A percentile compares a stretch with the other conserved stretches of the same genome.
phyloP scores from a whole-genome alignment of 2,329 filamentous ascomycete genomes.

The Beauveria bassiana region DNA sequence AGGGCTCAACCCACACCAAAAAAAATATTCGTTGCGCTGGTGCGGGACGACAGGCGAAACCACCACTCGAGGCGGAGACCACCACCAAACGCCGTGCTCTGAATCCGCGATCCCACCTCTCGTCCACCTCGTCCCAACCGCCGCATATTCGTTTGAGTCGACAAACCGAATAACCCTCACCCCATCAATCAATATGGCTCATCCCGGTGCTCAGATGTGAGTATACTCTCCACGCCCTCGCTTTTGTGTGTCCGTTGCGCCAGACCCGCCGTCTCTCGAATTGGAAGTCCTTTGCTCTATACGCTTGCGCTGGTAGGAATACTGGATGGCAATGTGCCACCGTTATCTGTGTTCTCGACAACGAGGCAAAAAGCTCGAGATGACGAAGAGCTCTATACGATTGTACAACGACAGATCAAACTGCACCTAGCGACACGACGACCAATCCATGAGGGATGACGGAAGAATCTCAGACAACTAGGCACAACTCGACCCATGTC shows the following conservation, averaged over 20 bases:
- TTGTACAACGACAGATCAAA: background rate
- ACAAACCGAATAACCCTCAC: background rate
- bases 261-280: background rate
- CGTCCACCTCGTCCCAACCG: constrained; percentile 1
- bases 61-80: constrained; percentile 2
- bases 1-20: constrained; percentile 26
- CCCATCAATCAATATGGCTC: constrained; percentile 47
- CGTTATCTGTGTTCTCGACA: background rate
- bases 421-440: background rate
- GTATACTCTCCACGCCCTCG: constrained; percentile 22
- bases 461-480: background rate
- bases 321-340: background rate
- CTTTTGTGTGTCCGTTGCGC: background rate
- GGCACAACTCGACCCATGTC: too few relatives aligned
- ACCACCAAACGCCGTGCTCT: constrained; percentile 6
- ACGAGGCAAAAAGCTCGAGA: background rate
- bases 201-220: constrained; percentile 56
- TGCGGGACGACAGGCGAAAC: constrained; percentile 8
- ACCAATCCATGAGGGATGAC: background rate
- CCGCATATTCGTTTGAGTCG: constrained; percentile 3
- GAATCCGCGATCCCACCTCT: constrained; percentile 10
- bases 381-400: background rate
- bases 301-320: background rate
- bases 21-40: constrained; percentile 15
- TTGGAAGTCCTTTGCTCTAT: background rate